These are phyloP conservation scores for Nakaseomyces uthaithaninus DNA, from an alignment of 1,139 yeast genomes.

Conservation along the genomic window DNA sequence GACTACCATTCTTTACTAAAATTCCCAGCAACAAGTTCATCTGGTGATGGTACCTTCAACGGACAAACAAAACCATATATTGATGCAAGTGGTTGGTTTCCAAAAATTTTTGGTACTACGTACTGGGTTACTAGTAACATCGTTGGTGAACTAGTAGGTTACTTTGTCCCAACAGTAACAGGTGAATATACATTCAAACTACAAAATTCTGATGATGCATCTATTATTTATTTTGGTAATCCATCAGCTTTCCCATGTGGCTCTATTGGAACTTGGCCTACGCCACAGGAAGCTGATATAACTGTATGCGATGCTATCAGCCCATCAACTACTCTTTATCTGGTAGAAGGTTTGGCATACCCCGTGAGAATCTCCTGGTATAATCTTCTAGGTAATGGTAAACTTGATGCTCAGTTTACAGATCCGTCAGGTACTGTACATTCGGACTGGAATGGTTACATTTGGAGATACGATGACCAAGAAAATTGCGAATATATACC, in stretches of 20 bases:
- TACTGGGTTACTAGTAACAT: slow-evolving; percentile 19
- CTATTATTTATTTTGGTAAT: slow-evolving; percentile 7
- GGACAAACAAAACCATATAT: slow-evolving; percentile 4
- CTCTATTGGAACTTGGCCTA: slow-evolving; percentile 6
- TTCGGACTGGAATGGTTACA: slow-evolving; percentile 7
- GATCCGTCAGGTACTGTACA: slow-evolving; percentile 8
- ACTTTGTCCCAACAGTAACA: slow-evolving; percentile 8
- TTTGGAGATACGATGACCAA: slow-evolving; percentile 1
- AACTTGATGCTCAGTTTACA: slow-evolving; percentile 7
- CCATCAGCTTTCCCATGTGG: slow-evolving; percentile 10
- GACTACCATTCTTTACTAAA: not conserved
- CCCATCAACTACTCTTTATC: slow-evolving; percentile 6
- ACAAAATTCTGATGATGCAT: slow-evolving; percentile 9
- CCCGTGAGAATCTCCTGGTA: slow-evolving; percentile 9
- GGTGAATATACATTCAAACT: slow-evolving; percentile 9
- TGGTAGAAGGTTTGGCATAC: slow-evolving; percentile 8
- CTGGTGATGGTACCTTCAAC: not conserved
- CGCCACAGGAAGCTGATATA: slow-evolving; percentile 7
- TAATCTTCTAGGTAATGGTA: slow-evolving; percentile 6
- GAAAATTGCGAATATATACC: not conserved
- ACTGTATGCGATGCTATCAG: slow-evolving; percentile 6
- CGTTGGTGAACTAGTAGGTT: slow-evolving; percentile 8
- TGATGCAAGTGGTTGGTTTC: slow-evolving; percentile 1
- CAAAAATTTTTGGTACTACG: not conserved
- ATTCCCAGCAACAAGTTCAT: not conserved